phyloP scores from a whole-genome alignment of 1,284 basidiomycete species.

The Pholiota adiposa region DNA sequence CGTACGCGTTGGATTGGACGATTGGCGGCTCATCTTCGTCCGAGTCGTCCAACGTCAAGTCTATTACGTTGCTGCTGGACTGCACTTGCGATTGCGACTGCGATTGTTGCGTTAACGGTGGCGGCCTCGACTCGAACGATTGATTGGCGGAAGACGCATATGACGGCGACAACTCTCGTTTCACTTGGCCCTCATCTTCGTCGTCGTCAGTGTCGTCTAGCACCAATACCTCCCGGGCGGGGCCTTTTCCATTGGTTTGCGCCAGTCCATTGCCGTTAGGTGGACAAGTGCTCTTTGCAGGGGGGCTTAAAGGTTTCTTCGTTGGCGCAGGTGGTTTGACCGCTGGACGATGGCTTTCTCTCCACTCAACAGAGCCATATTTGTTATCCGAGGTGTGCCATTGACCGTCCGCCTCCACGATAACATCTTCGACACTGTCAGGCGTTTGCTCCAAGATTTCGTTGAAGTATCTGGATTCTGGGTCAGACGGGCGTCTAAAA shows the following conservation, averaged over 20 bases:
- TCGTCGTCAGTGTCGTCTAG: slow-evolving; percentile 78
- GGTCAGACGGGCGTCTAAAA: slow-evolving; percentile 6
- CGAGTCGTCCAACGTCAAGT: slow-evolving; percentile 72
- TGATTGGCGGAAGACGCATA: slow-evolving; percentile 45
- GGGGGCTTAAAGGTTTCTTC: slow-evolving; percentile 30
- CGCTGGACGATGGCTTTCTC: slow-evolving; percentile 50
- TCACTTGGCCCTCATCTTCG: slow-evolving; percentile 75
- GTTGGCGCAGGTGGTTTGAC: slow-evolving; percentile 24
- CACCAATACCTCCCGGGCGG: slow-evolving; percentile 65
- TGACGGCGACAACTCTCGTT: slow-evolving; percentile 71
- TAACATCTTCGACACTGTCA: slow-evolving; percentile 86
- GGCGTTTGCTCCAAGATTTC: slow-evolving; percentile 80
- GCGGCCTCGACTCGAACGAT: slow-evolving; percentile 34
- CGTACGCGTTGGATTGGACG: slow-evolving; percentile 21
- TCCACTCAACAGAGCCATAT: slow-evolving; percentile 78
- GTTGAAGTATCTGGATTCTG: slow-evolving; percentile 71
- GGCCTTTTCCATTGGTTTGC: slow-evolving; percentile 46
- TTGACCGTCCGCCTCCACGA: slow-evolving; percentile 92
- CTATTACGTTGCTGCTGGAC: slow-evolving; percentile 60
- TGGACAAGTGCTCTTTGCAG: slow-evolving; percentile 30
- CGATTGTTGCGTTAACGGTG: slow-evolving; percentile 26
- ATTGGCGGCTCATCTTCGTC: slow-evolving; percentile 62
- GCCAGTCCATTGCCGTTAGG: slow-evolving; percentile 33
- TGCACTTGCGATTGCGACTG: slow-evolving; percentile 25
- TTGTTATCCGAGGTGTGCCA: slow-evolving; percentile 95